Conservation (phyloP, 140 eudicot genomes). For the Flaveria floridana region DNA sequence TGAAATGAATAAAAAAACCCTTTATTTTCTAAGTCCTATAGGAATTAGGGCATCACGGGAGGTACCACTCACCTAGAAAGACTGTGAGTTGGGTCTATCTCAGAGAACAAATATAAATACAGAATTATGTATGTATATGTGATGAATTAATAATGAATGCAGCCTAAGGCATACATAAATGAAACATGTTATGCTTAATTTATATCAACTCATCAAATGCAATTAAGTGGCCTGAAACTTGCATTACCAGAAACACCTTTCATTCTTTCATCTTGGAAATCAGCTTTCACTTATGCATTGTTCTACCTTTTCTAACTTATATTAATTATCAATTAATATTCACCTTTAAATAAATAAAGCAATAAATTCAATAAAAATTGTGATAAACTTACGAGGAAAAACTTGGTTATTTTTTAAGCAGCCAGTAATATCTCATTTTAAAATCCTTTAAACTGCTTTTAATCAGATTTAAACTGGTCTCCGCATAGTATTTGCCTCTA, state of each 20-base stretch:
- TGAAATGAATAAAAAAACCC: background rate
- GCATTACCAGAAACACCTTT: too few species aligned
- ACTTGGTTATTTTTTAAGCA: too few species aligned
- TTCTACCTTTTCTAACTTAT: too few species aligned
- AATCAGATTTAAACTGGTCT: too few species aligned
- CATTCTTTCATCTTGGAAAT: conserved; percentile 22
- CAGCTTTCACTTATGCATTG: conserved; percentile 1
- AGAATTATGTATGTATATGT: conserved; percentile 16
- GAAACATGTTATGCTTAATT: conserved; percentile 27
- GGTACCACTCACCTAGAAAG: conserved; percentile 15
- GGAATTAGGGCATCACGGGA: conserved; percentile 39
- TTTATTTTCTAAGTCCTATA: conserved; percentile 11
- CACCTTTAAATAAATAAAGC: too few species aligned
- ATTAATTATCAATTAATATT: too few species aligned
- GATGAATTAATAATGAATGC: conserved; percentile 9
- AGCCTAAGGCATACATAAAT: conserved; percentile 6
- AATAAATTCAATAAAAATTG: too few species aligned
- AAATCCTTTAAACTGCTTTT: too few species aligned
- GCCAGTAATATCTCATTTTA: too few species aligned
- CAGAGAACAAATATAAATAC: conserved; percentile 7
- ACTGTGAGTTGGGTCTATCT: conserved; percentile 28
- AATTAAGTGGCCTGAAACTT: conserved; percentile 18
- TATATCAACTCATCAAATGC: conserved; percentile 31
- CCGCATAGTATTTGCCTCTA: too few species aligned
- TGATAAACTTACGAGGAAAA: too few species aligned